Evolutionary conservation across 192 early-diverging fungal species (phyloP).

Genomic region (Funneliformis mosseae): DNA sequence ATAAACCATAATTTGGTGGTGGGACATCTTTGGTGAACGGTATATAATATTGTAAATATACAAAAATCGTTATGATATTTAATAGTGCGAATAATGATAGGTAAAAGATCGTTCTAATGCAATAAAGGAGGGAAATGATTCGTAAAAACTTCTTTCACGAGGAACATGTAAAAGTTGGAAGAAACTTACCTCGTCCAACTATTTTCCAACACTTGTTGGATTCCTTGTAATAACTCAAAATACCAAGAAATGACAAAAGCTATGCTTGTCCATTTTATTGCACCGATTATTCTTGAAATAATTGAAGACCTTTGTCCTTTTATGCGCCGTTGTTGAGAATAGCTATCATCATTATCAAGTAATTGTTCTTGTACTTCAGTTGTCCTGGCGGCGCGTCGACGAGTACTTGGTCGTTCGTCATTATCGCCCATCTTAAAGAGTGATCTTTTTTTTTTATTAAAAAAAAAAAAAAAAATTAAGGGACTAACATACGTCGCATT

Average conservation of each 20-base stretch:
- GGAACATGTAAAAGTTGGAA: too few relatives aligned
- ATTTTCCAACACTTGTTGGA: background rate
- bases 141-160: background rate
- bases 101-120: background rate
- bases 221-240: background rate
- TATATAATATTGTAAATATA: background rate
- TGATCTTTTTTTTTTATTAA: background rate
- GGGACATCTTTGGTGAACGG: background rate
- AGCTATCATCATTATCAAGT: background rate
- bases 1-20: constrained; percentile 13
- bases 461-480: too few relatives aligned
- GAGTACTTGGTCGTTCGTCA: background rate
- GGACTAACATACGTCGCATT: too few relatives aligned
- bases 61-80: background rate
- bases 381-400: background rate
- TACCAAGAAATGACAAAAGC: background rate
- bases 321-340: background rate
- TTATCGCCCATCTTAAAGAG: background rate
- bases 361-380: background rate
- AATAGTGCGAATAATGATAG: background rate
- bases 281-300: background rate
- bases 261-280: constrained; percentile 6
- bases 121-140: background rate
- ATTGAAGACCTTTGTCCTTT: background rate
- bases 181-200: background rate